A percentile compares a stretch with the other conserved stretches of the same genome.
Evolutionary conservation across 2,329 filamentous ascomycete species (phyloP).

Genomic region (Pseudogymnoascus sp.): DNA sequence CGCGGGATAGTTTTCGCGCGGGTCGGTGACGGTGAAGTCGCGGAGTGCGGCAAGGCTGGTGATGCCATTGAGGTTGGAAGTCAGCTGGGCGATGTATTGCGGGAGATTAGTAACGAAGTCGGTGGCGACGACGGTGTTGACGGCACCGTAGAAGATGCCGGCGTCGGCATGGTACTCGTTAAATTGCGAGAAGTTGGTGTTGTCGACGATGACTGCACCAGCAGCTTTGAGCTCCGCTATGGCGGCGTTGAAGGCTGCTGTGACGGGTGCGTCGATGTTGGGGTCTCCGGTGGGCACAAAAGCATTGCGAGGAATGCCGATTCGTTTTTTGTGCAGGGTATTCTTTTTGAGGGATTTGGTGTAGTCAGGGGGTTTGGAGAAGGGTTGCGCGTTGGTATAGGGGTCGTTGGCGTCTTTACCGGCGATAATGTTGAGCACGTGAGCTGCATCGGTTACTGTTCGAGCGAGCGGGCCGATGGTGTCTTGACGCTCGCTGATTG

Average conservation of each 20-base stretch:
- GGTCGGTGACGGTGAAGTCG: constrained; percentile 46
- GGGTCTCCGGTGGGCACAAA: constrained; percentile 33
- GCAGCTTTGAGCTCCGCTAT: constrained; percentile 44
- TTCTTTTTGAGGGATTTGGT: constrained; percentile 47
- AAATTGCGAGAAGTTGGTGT: constrained; percentile 50
- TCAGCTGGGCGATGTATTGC: constrained; percentile 49
- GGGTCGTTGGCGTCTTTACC: constrained; percentile 55
- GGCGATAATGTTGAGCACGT: constrained; percentile 55
- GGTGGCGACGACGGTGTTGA: constrained; percentile 42
- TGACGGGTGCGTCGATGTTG: constrained; percentile 32
- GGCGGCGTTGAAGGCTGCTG: constrained; percentile 48
- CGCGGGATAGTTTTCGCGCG: constrained; percentile 51
- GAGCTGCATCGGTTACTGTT: constrained; percentile 58
- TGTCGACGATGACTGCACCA: constrained; percentile 53
- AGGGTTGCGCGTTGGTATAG: constrained; percentile 55
- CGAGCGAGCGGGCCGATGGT: constrained; percentile 57
- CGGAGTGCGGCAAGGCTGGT: constrained; percentile 43
- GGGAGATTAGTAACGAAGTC: constrained; percentile 54
- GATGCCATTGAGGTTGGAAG: constrained; percentile 50
- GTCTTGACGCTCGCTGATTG: constrained; percentile 57
- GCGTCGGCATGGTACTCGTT: constrained; percentile 35
- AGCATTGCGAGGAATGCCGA: constrained; percentile 57
- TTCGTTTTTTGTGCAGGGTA: constrained; percentile 48
- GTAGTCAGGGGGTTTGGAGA: constrained; percentile 49
- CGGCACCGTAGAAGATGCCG: constrained; percentile 20